A percentile compares a stretch with the other conserved stretches of the same genome.
Conservation (phyloP, 768 basidiomycete genomes). For the Trametopsis cervina region DNA sequence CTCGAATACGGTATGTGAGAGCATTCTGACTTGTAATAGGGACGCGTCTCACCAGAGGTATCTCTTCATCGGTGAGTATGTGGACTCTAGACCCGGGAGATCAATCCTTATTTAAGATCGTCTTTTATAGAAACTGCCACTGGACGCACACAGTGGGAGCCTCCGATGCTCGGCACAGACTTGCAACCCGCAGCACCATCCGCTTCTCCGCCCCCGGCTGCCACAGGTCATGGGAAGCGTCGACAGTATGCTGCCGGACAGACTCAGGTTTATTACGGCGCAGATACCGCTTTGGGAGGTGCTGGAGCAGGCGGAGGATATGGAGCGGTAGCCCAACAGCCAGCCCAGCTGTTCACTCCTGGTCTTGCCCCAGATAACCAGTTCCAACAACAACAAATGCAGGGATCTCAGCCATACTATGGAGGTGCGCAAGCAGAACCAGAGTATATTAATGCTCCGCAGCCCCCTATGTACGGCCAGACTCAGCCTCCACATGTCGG, state of each 20-base stretch:
- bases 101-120: too few species aligned
- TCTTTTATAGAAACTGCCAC: conserved; percentile 69
- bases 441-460: conserved; percentile 41
- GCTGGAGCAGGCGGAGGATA: conserved; percentile 4
- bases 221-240: conserved; percentile 52
- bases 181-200: conserved; percentile 34
- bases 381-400: conserved; percentile 48
- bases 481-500: conserved; percentile 37
- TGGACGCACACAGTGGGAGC: conserved; percentile 87
- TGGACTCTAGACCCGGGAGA: not conserved
- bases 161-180: conserved; percentile 39
- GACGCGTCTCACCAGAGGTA: conserved; percentile 74
- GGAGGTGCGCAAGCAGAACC: conserved; percentile 31
- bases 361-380: conserved; percentile 67
- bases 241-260: conserved; percentile 94
- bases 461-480: conserved; percentile 34
- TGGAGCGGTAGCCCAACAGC: conserved; percentile 33
- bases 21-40: conserved; percentile 38
- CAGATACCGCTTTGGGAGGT: conserved; percentile 27
- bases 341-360: conserved; percentile 78
- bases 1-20: not conserved
- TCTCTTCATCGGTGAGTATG: conserved; percentile 77
- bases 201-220: conserved; percentile 31
- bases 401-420: conserved; percentile 42
- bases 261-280: conserved; percentile 80